Base-by-base conservation (phyloP, 140 eudicot species). In the Erigeron philadelphicus region DNA sequence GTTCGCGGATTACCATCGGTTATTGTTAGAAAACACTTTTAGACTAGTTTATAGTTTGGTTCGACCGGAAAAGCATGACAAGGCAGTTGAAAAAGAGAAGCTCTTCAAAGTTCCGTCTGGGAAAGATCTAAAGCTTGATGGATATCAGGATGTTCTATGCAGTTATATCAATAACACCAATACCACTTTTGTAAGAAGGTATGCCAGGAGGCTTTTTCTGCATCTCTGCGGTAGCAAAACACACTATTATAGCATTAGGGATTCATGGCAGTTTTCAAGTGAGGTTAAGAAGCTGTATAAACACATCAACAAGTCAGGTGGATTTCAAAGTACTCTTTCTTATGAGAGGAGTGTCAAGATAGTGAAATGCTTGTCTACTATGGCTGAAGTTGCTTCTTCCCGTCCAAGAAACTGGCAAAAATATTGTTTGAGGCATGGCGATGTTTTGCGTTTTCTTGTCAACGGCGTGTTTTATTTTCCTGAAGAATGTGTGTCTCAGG, bases 321-420 rank as follows among this genome's bases (percentile, higher is more conserved):
- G 96, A 44, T 84, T 89, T 79, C 97, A 87, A 69, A 85, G 81
- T 76, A 77, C 94, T 7, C 80, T 82, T 67, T 84, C 99, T 2
- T 94, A 90, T 64, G 99, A 94, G 84, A 90, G 99, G 74, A 90
- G 99, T 82, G 99, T 90, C 64, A 94, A 94, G 81, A 80, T 94
- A 61, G 94, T 94, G 56, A 94, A 87, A 78, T 90, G 92, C 66
- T 79, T 94, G 71, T 78, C 95, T 19, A 85, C 91, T 7, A 85
- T 94, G 88, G 97, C 99, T 75, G 99, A 94, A 67, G 97, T 94
- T 10, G 85, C 99, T 69, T 79, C 94, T 53, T 88, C 97, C 19
- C 90, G 99, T 54, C 99, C 99, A 47, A 78, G 99, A 63, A 94
- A 94, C 79, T 94, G 99, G 99, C 99, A 94, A 85, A 94, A 94